Base-by-base conservation (phyloP, 148 eudicot genomes). In the Heliamphora exappendiculata region DNA sequence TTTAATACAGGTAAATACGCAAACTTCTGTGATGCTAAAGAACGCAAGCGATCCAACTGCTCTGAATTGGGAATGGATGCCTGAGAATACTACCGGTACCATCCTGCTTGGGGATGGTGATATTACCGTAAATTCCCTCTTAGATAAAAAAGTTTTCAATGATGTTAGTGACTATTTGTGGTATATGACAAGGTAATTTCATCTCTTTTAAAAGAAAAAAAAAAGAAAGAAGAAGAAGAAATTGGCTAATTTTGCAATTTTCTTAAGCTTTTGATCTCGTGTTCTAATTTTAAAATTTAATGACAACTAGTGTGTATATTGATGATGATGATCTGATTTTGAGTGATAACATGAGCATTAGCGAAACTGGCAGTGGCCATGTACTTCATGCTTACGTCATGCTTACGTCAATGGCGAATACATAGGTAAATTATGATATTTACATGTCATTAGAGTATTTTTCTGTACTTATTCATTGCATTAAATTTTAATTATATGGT, bases 121-220 rank as follows among this genome's bases (percentile, higher is more conserved):
- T 0, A 24, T 58, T 0, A 45, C 82, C 10, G 74, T 67, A 14
- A 59, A 24, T 33, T n/a, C 44, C 0, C 67, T 87, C 3, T 0
- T 87, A 8, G 90, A 87, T 36, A 88, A 87, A 9, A 87, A 87
- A 42, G 73, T 28, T 0, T 37, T 12, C 1, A 67, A 80, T 42
- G 90, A 85, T 58, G 71, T 37, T 62, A 80, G 83, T 73, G 90
- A 87, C 41, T 87, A 87, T 58, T 36, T 87, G 58, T 85, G 90
- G 90, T 87, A 87, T 67, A 87, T 87, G 90, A 87, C 90, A 64
- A 87, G 86, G 89, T 87, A 76, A 24, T 50, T 36, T 5, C n/a
- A 6, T 3, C 9, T 8, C 22, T 11, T 36, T 49, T 36, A n/a
- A n/a, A n/a, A n/a, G n/a, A n/a, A n/a, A n/a, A n/a, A n/a, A n/a